Percentiles rank a stretch among this genome's conserved stretches.
Evolutionary conservation across 2,329 filamentous ascomycete species (phyloP).

Genomic region (Lecanosticta acicola): DNA sequence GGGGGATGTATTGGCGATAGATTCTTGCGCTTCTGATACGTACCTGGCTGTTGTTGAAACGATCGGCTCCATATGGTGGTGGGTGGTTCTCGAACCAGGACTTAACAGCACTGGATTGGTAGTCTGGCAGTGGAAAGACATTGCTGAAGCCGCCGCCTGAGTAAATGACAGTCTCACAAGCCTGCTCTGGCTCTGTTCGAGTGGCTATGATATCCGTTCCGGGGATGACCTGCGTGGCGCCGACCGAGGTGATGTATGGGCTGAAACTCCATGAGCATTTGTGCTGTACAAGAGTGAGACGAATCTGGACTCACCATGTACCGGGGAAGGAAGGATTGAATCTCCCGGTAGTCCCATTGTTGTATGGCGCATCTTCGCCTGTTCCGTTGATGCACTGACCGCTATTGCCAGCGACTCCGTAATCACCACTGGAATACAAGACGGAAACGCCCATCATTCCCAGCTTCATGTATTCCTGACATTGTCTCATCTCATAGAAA

Average conservation of each 20-base stretch:
- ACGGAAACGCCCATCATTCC: conserved; percentile 46
- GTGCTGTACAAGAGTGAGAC: too few species aligned
- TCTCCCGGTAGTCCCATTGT: conserved; percentile 25
- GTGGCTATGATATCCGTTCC: conserved; percentile 19
- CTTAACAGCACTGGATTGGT: conserved; percentile 41
- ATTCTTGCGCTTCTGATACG: too few species aligned
- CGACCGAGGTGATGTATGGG: conserved; percentile 40
- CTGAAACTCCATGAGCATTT: conserved; percentile 17
- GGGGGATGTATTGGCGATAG: too few species aligned
- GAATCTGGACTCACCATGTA: neutral
- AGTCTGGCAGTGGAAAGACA: conserved; percentile 44
- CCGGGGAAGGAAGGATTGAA: conserved; percentile 47
- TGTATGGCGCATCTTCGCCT: conserved; percentile 26
- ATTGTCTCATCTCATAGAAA: conserved; percentile 49
- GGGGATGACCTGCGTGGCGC: conserved; percentile 39
- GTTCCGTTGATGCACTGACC: conserved; percentile 16
- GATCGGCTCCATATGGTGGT: conserved; percentile 25
- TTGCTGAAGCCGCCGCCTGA: conserved; percentile 48
- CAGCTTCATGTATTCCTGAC: conserved; percentile 54
- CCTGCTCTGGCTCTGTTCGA: conserved; percentile 37
- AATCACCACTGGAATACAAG: conserved; percentile 49
- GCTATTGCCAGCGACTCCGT: conserved; percentile 30
- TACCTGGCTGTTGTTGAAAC: conserved; percentile 20
- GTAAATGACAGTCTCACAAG: conserved; percentile 43
- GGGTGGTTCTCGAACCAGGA: conserved; percentile 38